Percentiles rank a stretch among this genome's conserved stretches.
Conservation (phyloP, 495 filamentous ascomycete species). For the Aspergillus saccharolyticus region DNA sequence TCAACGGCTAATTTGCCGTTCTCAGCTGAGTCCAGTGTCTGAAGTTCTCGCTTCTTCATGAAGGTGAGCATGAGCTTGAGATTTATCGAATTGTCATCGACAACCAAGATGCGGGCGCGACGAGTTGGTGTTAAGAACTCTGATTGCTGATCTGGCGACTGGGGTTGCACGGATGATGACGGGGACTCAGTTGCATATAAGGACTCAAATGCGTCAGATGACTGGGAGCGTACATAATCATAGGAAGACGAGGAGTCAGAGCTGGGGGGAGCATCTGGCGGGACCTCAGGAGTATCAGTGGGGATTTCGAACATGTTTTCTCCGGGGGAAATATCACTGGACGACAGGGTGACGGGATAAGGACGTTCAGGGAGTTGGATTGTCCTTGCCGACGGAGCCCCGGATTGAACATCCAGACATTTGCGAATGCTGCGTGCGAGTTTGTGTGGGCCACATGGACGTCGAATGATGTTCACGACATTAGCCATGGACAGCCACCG, state of each 20-base stretch:
- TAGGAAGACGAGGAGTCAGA: slow-evolving; percentile 7
- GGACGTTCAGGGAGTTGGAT: slow-evolving; percentile 14
- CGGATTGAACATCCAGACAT: slow-evolving; percentile 24
- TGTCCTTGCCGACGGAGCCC: slow-evolving; percentile 9
- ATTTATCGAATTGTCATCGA: slow-evolving; percentile 75
- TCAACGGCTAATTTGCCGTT: slow-evolving; percentile 52
- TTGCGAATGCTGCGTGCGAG: slow-evolving; percentile 50
- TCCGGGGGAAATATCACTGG: neutral
- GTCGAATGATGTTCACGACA: slow-evolving; percentile 43
- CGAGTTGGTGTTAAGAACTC: neutral
- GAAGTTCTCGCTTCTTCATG: slow-evolving; percentile 47
- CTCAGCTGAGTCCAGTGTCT: slow-evolving; percentile 39
- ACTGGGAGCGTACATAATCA: slow-evolving; percentile 12
- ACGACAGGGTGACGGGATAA: neutral
- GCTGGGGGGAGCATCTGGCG: slow-evolving; percentile 7
- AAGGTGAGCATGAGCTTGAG: slow-evolving; percentile 62
- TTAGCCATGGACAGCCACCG: slow-evolving; percentile 31
- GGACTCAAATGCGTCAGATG: neutral
- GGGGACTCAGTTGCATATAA: slow-evolving; percentile 7
- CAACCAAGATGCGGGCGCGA: slow-evolving; percentile 49
- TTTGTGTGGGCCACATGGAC: slow-evolving; percentile 60
- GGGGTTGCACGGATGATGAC: neutral
- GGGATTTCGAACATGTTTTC: slow-evolving; percentile 2
- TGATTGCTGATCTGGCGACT: slow-evolving; percentile 9
- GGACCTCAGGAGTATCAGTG: slow-evolving; percentile 10